phyloP scores from a whole-genome alignment of 2,329 filamentous ascomycete species.

The Cadophora sp. region DNA sequence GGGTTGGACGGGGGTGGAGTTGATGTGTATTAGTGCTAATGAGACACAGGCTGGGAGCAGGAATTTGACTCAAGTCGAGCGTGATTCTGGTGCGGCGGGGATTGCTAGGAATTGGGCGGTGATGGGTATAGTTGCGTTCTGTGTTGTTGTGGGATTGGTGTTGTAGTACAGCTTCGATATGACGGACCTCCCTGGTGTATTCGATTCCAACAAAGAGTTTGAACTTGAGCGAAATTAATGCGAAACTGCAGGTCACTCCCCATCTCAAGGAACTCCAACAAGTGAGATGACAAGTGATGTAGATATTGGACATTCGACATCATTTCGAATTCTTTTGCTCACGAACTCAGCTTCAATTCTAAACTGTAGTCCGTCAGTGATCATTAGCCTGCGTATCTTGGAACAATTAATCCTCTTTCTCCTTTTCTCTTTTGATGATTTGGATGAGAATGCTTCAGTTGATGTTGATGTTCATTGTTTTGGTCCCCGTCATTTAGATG shows the following conservation, averaged over 20 bases:
- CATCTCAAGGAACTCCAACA: background rate
- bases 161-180: background rate
- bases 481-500: background rate
- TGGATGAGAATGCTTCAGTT: too few relatives aligned
- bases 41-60: background rate
- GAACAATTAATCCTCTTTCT: too few relatives aligned
- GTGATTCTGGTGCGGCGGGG: background rate
- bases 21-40: slow-evolving; percentile 15
- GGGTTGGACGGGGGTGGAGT: slow-evolving; percentile 6
- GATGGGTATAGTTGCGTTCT: background rate
- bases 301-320: background rate
- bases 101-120: slow-evolving; percentile 3
- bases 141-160: slow-evolving; percentile 1
- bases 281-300: background rate
- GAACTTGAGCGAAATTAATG: too few relatives aligned
- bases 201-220: too few relatives aligned
- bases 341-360: background rate
- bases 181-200: too few relatives aligned
- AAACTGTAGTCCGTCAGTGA: too few relatives aligned
- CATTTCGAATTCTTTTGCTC: background rate
- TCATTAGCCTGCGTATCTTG: too few relatives aligned
- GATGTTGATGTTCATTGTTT: background rate
- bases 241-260: too few relatives aligned
- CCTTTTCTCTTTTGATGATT: too few relatives aligned
- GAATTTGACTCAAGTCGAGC: slow-evolving; percentile 13